Conservation (phyloP, 495 filamentous ascomycete species). For the Pyrenula massariospora region DNA sequence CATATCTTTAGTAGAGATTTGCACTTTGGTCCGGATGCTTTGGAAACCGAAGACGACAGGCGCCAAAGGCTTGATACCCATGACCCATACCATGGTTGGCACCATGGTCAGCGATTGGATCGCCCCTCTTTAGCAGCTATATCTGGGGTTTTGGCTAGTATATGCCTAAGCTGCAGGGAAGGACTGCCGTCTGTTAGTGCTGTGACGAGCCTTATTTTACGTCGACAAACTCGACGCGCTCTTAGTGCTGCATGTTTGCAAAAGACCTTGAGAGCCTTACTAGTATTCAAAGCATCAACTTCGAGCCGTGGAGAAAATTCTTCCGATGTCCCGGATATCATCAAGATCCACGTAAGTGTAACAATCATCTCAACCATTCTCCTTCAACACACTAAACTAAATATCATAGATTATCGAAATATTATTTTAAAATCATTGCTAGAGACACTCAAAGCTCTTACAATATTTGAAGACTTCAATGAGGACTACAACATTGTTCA, state of each 20-base stretch:
- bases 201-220: constrained; percentile 11
- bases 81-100: constrained; percentile 7
- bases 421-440: background rate
- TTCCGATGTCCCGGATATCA: constrained; percentile 4
- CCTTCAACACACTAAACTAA: constrained; percentile 10
- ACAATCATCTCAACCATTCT: constrained; percentile 6
- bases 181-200: constrained; percentile 9
- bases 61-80: constrained; percentile 6
- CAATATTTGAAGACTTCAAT: background rate
- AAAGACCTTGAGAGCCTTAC: constrained; percentile 12
- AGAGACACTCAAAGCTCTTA: background rate
- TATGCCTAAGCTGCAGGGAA: constrained; percentile 3
- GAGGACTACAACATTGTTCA: background rate
- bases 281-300: constrained; percentile 8
- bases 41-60: constrained; percentile 5
- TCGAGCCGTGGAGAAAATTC: constrained; percentile 6
- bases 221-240: constrained; percentile 11
- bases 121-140: constrained; percentile 5
- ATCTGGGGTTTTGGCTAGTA: constrained; percentile 1
- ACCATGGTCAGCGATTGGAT: constrained; percentile 4
- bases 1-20: constrained; percentile 12
- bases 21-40: constrained; percentile 8
- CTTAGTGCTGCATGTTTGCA: constrained; percentile 6
- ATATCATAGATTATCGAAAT: constrained; percentile 7
- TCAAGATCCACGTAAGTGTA: constrained; percentile 7